Percentiles rank a stretch among this genome's conserved stretches.
Conservation (phyloP, 257 asterid genomes). For the Fraxinus cuspidata region DNA sequence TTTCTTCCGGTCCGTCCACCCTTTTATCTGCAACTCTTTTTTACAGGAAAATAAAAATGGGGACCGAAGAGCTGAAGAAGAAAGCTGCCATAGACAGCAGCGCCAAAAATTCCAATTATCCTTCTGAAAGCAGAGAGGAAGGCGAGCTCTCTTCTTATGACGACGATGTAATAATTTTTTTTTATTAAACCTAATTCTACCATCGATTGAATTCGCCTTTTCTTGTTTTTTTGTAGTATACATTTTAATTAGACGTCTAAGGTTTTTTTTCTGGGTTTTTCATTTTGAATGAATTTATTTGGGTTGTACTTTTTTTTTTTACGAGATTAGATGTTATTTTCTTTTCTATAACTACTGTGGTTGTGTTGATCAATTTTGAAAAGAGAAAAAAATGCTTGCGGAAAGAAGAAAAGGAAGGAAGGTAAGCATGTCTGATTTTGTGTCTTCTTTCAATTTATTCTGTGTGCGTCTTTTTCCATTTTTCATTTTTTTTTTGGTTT, state of each 20-base stretch:
- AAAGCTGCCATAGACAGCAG: background rate
- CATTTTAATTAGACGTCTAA: background rate
- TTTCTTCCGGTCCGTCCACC: background rate
- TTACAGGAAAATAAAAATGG: background rate
- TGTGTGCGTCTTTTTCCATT: background rate
- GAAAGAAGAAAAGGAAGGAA: constrained; percentile 1
- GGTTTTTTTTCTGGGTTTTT: background rate
- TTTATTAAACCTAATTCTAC: background rate
- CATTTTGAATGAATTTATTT: background rate
- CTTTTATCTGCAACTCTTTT: background rate
- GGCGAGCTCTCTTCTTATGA: constrained; percentile 43
- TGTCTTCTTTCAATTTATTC: background rate
- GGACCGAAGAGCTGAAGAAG: background rate
- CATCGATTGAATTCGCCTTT: background rate
- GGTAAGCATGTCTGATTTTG: background rate
- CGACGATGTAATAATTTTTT: constrained; percentile 25
- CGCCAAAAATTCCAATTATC: background rate
- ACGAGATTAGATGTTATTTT: background rate
- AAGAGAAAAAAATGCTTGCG: background rate
- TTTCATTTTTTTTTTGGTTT: background rate
- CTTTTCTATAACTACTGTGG: background rate
- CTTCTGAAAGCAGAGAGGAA: constrained; percentile 40
- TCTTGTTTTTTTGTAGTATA: background rate
- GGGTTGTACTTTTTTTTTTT: background rate
- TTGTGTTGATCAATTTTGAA: background rate